Base-by-base conservation (phyloP, 495 filamentous ascomycete genomes). In the Penicillium chermesinum region DNA sequence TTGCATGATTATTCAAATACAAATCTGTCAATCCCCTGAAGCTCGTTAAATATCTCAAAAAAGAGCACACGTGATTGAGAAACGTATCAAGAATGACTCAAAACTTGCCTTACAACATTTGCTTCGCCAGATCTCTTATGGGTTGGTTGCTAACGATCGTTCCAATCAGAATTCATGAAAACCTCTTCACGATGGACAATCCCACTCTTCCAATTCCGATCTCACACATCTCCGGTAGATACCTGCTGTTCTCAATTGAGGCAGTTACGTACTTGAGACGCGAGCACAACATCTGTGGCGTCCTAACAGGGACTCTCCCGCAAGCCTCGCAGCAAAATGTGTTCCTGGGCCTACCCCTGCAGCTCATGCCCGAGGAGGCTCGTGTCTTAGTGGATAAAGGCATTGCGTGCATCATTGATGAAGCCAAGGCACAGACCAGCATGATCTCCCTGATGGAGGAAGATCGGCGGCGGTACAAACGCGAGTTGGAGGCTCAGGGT, bases 291-390 rank as follows among this genome's bases (percentile, higher is more conserved):
- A 94, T 96, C 58, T 88, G 87, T 57, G 89, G 90, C 41, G 87
- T 93, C 17, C 71, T 96, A 39, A 85, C 85, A 38, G 93, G 93
- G 35, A 87, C 85, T 2, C 81, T 96, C 34, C 89, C 94, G 2
- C 93, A 96, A 67, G 80, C 85, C 35, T 89, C 91, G 5, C 88
- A 91, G 55, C 93, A 98, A 65, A 98, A 96, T 73, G 77, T 96
- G 41, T 96, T 97, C 63, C 77, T 90, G 48, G 88, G 93, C 15
- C 66, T 97, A 30, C 93, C 93, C 1, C 58, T 96, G 32, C 84
- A 96, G 70, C 71, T 98, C 34, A 88, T 91, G 78, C 83, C 87
- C 0, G 93, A 97, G 64, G 93, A 98, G 70, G 90, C 84, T 2
- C 78, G 81, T 46, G 61, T 95, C 46, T 77, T 98, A 25, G 83